Evolutionary conservation across 441 rosid genomes (phyloP).

Genomic region (Lepidium campestre): DNA sequence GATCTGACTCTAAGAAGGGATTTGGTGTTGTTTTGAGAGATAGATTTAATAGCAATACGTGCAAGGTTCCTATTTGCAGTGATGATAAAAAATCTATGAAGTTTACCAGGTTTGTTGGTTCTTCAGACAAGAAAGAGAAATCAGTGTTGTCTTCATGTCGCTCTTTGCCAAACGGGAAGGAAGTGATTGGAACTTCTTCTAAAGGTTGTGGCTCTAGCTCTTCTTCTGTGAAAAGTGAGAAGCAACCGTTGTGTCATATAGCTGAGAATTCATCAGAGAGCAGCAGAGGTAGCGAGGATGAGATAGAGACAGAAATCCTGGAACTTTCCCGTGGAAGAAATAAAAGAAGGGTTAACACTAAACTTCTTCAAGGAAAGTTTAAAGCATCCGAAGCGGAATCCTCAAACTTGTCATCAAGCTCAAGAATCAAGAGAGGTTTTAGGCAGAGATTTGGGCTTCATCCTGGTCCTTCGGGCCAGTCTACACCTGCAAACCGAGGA

Average conservation of each 20-base stretch:
- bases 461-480: slow-evolving; percentile 39
- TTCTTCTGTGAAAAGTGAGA: slow-evolving; percentile 37
- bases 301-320: slow-evolving; percentile 38
- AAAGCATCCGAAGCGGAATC: slow-evolving; percentile 38
- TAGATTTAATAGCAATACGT: slow-evolving; percentile 39
- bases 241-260: slow-evolving; percentile 38
- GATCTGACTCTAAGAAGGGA: slow-evolving; percentile 48
- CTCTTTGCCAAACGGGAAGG: slow-evolving; percentile 56
- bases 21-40: slow-evolving; percentile 58
- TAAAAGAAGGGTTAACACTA: slow-evolving; percentile 35
- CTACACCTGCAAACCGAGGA: slow-evolving; percentile 25
- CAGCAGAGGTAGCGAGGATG: slow-evolving; percentile 46
- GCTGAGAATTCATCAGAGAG: slow-evolving; percentile 65
- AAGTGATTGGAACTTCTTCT: slow-evolving; percentile 67
- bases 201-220: slow-evolving; percentile 27
- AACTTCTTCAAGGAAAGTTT: slow-evolving; percentile 28
- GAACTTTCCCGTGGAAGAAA: slow-evolving; percentile 35
- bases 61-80: slow-evolving; percentile 51
- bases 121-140: slow-evolving; percentile 49
- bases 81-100: slow-evolving; percentile 53
- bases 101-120: slow-evolving; percentile 39
- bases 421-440: slow-evolving; percentile 41
- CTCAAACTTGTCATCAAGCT: slow-evolving; percentile 42
- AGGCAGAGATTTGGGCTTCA: slow-evolving; percentile 44
- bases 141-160: slow-evolving; percentile 42